A percentile compares a stretch with the other conserved stretches of the same genome.
These are phyloP conservation scores for Stipa capillata DNA, from an alignment of 176 grass and related monocot species.

Conservation along the genomic window DNA sequence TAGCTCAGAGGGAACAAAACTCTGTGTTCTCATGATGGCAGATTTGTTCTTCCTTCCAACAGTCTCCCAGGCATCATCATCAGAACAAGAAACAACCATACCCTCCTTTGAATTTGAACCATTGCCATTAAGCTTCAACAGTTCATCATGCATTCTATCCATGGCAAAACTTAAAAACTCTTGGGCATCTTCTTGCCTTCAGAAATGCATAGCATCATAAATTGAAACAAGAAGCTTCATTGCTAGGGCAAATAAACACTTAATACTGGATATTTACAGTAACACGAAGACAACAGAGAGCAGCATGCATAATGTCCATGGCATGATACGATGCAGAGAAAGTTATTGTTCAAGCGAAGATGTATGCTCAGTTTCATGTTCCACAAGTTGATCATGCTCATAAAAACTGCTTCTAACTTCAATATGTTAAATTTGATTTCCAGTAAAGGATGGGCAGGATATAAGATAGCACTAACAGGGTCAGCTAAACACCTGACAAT, in stretches of 20 bases:
- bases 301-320: neutral
- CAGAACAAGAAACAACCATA: conserved; percentile 56
- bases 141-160: conserved; percentile 95
- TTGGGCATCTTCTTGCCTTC: conserved; percentile 97
- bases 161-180: conserved; percentile 90
- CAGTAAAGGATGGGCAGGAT: neutral
- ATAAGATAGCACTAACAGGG: neutral
- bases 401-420: neutral
- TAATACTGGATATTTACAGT: neutral
- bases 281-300: neutral
- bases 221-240: neutral
- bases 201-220: conserved; percentile 33
- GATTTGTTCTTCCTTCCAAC: conserved; percentile 96
- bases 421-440: neutral
- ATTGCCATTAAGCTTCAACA: conserved; percentile 72
- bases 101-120: conserved; percentile 47
- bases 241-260: neutral
- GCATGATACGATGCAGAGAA: neutral
- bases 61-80: conserved; percentile 97
- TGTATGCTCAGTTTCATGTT: neutral
- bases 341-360: neutral
- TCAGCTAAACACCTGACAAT: neutral
- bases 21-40: conserved; percentile 85
- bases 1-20: conserved; percentile 71
- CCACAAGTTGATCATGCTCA: neutral